These are phyloP conservation scores for Cyclocybe aegerita DNA, from an alignment of 768 basidiomycete genomes.

Conservation along the genomic window DNA sequence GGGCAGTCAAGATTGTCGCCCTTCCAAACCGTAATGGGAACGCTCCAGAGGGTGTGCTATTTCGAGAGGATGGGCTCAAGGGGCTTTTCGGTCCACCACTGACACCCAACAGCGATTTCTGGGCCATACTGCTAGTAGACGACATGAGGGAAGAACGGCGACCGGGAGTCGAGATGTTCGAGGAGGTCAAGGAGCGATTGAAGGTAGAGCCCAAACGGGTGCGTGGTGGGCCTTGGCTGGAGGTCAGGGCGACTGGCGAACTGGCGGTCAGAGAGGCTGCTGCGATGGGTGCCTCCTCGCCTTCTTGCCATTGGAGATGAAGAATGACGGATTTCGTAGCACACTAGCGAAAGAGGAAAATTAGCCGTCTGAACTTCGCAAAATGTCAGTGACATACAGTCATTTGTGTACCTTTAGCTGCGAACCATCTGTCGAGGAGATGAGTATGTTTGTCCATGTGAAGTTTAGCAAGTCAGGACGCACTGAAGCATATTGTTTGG, in stretches of 20 bases:
- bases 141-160: constrained; percentile 36
- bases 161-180: constrained; percentile 34
- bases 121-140: constrained; percentile 13
- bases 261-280: constrained; percentile 20
- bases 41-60: constrained; percentile 36
- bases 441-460: constrained; percentile 1
- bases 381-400: constrained; percentile 53
- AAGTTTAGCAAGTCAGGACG: constrained; percentile 21
- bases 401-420: constrained; percentile 87
- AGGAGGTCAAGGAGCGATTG: constrained; percentile 52
- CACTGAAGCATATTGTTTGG: constrained; percentile 88
- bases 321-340: constrained; percentile 86
- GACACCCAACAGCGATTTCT: constrained; percentile 42
- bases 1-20: constrained; percentile 76
- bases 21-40: constrained; percentile 60
- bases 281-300: constrained; percentile 21
- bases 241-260: constrained; percentile 18
- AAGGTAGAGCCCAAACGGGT: constrained; percentile 51
- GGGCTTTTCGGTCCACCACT: constrained; percentile 38
- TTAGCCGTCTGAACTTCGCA: neutral
- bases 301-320: constrained; percentile 85
- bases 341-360: constrained; percentile 47
- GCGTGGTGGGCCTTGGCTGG: constrained; percentile 32
- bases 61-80: constrained; percentile 44
- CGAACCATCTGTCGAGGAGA: constrained; percentile 67